phyloP scores from a whole-genome alignment of 208 protist species.

The Crithidia fasciculata region DNA sequence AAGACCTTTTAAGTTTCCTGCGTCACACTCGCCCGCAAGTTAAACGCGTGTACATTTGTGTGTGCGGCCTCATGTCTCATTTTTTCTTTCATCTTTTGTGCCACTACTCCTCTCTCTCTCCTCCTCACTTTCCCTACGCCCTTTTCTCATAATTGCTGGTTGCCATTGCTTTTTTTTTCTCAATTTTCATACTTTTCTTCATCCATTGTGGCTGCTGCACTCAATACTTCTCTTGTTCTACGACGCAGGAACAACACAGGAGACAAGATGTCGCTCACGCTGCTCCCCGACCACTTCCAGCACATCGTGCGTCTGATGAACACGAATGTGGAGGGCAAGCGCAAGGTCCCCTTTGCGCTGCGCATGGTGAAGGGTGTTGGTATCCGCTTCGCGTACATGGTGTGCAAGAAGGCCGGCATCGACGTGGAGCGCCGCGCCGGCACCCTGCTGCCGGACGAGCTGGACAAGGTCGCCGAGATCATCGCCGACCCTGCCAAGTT shows the following conservation, averaged over 20 bases:
- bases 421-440: constrained; percentile 96
- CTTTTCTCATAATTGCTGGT: neutral
- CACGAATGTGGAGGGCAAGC: constrained; percentile 99
- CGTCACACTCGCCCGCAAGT: too few relatives aligned
- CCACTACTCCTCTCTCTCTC: neutral
- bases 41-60: too few relatives aligned
- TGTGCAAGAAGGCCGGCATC: constrained; percentile 99
- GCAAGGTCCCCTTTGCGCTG: constrained; percentile 98
- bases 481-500: constrained; percentile 98
- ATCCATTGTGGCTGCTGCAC: neutral
- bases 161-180: constrained; percentile 2
- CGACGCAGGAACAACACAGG: neutral
- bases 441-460: constrained; percentile 93
- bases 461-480: constrained; percentile 98
- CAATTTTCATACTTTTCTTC: neutral
- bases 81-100: neutral
- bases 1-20: too few relatives aligned
- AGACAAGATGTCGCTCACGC: constrained; percentile 42
- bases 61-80: neutral
- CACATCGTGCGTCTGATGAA: constrained; percentile 99
- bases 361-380: constrained; percentile 99
- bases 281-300: constrained; percentile 96
- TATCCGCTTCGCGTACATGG: constrained; percentile 98
- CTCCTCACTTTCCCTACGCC: neutral
- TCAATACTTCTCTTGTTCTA: neutral